Evolutionary conservation across 768 basidiomycete species (phyloP), one percentile per base, ranked within the genome.

Genomic region (Phylloporus sp.): DNA sequence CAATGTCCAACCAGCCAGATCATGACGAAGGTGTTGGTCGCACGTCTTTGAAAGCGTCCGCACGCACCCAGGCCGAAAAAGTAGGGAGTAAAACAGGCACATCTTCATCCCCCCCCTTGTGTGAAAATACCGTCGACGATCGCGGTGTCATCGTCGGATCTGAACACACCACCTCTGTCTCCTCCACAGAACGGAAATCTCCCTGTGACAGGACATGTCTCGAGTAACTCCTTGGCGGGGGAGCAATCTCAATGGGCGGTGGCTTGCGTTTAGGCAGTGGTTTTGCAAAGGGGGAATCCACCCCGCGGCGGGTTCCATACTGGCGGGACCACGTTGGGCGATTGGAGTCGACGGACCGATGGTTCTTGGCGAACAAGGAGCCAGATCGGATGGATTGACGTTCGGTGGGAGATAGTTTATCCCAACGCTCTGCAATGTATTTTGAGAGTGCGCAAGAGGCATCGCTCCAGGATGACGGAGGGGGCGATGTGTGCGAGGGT

Each of bases 51-150:
- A 59, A 49, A 22, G 57, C 67, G 51, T 78, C 75, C 1, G 80
- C 81, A 16, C 71, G 70, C 28, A 82, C 66, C 81, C 82, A 82
- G 57, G 80, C 68, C 5, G 78, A 80, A 34, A 72, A 63, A 35
- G 67, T 68, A 26, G 80, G 77, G 52, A 76, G 72, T 9, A 81
- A 79, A 45, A 86, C 79, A 6, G 84, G 82, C 54, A 74, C 59
- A 64, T 86, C 78, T 39, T 78, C 70, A 58, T 86, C 68, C 6
- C 64, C 60, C 31, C 76, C 68, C 42, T 59, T 63, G 43, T 65
- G 67, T 20, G 78, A 76, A 65, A 81, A 80, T 18, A 68, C 54
- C 1, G 55, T 55, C 1, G 55, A 50, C 9, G 60, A 56, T 5
- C 28, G 50, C 15, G 58, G 57, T 13, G 50, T 56, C 51, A 49